Evolutionary conservation across 306 rosid species (phyloP), one percentile per base, ranked within the genome.

Genomic region (Cucurbita ficifolia): DNA sequence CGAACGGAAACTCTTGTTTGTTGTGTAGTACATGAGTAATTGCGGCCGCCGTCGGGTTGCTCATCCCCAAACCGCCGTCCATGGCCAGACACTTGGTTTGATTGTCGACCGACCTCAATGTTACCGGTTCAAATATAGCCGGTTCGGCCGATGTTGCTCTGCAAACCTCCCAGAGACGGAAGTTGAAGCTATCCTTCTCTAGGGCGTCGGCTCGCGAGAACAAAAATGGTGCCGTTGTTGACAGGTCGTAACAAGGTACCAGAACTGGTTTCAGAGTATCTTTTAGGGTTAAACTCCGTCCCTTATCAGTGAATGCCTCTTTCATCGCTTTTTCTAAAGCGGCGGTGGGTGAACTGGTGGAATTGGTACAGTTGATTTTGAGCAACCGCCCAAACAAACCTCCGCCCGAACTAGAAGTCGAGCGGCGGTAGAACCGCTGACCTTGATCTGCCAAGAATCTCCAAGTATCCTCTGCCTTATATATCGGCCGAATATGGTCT

Each of bases 21-120:
- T 95, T 95, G 76, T 95, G 99, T 21, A 95, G 92, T 82, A 95
- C 99, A 85, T 95, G 99, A 76, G 99, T 95, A 43, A 95, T 95
- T 4, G 99, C 99, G 5, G 97, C 96, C 8, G 90, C 88, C 2
- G 99, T 82, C 1, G 99, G 99, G 83, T 95, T 94, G 63, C 89
- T 86, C 99, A 91, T 95, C 17, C 90, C 89, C 53, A 95, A 76
- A 8, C 96, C 97, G 36, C 96, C 97, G 64, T 95, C 97, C 10
- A 95, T 84, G 7, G 97, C 97, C 52, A 95, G 50, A 73, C 99
- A 95, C n/a, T 68, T 59, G 6, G 90, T 95, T 22, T 81, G 84
- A 5, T 81, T 84, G 68, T 95, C 90, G 21, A 87, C 76, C 21
- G 99, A 95, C 76, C 84, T 77, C 97, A 95, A 86, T 67, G 83